A percentile compares a stretch with the other conserved stretches of the same genome.
Evolutionary conservation across 2,329 filamentous ascomycete species (phyloP).

Genomic region (Penicillium capsulatum): DNA sequence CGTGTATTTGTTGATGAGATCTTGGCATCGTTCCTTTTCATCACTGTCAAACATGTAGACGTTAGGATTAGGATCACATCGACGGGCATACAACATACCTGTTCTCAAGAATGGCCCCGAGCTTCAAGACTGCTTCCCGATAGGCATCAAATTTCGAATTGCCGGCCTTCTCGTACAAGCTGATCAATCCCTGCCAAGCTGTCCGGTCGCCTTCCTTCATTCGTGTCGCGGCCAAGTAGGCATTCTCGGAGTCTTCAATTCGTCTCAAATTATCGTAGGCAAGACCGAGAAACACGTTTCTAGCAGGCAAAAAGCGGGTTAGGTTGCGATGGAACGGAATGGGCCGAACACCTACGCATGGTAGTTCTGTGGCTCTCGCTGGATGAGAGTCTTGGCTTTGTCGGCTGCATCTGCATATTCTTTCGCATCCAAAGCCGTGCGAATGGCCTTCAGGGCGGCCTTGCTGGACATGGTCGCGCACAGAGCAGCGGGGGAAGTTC

Average conservation of each 20-base stretch:
- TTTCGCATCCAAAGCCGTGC: conserved; percentile 69
- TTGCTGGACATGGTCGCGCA: conserved; percentile 50
- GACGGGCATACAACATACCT: conserved; percentile 44
- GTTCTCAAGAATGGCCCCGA: conserved; percentile 70
- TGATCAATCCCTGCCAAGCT: conserved; percentile 85
- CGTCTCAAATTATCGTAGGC: conserved; percentile 72
- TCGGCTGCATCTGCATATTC: conserved; percentile 72
- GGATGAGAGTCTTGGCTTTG: conserved; percentile 65
- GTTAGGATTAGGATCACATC: too few relatives aligned
- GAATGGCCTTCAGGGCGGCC: conserved; percentile 74
- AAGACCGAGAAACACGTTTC: conserved; percentile 82
- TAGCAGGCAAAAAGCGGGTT: conserved; percentile 30
- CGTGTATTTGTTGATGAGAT: conserved; percentile 73
- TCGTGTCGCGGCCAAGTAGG: conserved; percentile 68
- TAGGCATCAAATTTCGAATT: conserved; percentile 67
- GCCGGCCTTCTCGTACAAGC: conserved; percentile 76
- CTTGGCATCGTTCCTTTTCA: conserved; percentile 56
- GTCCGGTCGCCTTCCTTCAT: conserved; percentile 73
- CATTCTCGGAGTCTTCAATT: conserved; percentile 67
- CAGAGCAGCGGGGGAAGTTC: conserved; percentile 19
- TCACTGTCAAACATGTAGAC: conserved; percentile 41
- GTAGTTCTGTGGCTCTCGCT: conserved; percentile 72
- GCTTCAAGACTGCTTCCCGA: conserved; percentile 64
- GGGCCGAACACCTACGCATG: conserved; percentile 59
- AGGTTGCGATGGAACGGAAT: conserved; percentile 5